Evolutionary conservation across 345 rosid genomes (phyloP), one percentile per base, ranked within the genome.

Genomic region (Gossypium thurberi): DNA sequence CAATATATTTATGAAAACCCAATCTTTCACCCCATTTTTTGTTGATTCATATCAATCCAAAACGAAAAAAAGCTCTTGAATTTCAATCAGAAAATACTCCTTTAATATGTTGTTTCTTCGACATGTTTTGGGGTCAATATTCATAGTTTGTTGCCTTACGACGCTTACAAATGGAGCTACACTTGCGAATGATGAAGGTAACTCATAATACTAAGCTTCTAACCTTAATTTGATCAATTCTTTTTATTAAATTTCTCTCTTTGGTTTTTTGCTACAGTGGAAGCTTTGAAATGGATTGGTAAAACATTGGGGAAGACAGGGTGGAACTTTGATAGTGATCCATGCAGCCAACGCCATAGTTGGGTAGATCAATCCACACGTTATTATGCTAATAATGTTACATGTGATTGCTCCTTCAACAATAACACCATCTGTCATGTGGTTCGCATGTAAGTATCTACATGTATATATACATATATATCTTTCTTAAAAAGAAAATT

Each of bases 311-410:
- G 85, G 74, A 88, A 87, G 77, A 80, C 0, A 1, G 37, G 73
- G 9, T 91, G 94, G 92, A 59, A 85, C 14, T 91, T 86, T 51
- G 26, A 5, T 6, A 77, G 78, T 10, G 88, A 91, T 80, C 93
- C 93, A 42, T 89, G 93, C 74, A 75, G 80, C 72, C 25, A 53
- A 14, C 1, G 5, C 68, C 2, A 0, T 8, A 10, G 50, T 40
- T 64, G 84, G 85, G 13, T 77, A 71, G 67, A 52, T 23, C 7
- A 46, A 11, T 0, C 37, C 15, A 3, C 37, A 6, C 0, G 0
- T 9, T 17, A 42, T 40, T 4, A 15, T n/a, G 68, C 17, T 42
- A 63, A 40, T 47, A 47, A 48, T 11, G 87, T 89, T 65, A 60
- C 37, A n/a, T 89, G 91, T 52, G 66, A 83, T 76, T 88, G 89